phyloP scores from a whole-genome alignment of 306 rosid genomes.

The Citrullus colocynthis region DNA sequence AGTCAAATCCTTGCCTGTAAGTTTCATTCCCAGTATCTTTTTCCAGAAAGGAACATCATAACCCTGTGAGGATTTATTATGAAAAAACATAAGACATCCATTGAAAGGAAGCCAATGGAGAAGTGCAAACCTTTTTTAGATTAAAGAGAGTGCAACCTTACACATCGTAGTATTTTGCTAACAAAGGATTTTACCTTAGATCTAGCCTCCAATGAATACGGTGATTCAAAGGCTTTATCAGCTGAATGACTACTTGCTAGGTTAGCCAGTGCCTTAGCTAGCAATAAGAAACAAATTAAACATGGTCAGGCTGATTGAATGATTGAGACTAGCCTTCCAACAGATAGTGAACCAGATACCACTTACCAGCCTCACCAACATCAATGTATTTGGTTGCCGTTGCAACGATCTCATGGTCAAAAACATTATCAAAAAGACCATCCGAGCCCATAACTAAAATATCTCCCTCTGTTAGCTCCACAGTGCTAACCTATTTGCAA shows the following conservation, averaged over 20 bases:
- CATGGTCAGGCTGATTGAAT: conserved; percentile 6
- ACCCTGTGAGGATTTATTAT: conserved; percentile 38
- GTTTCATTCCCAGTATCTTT: conserved; percentile 79
- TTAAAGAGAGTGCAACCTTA: not conserved
- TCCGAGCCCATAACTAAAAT: conserved; percentile 75
- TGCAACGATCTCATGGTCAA: conserved; percentile 52
- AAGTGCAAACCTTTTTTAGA: not conserved
- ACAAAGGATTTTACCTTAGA: conserved; percentile 34
- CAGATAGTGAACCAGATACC: conserved; percentile 1
- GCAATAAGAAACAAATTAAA: conserved; percentile 21
- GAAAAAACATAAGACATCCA: not conserved
- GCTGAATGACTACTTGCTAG: conserved; percentile 64
- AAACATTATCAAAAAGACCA: conserved; percentile 73
- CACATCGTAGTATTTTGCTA: not conserved
- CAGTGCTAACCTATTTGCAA: conserved; percentile 43
- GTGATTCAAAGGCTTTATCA: conserved; percentile 75
- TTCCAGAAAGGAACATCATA: conserved; percentile 77
- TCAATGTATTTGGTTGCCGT: conserved; percentile 29
- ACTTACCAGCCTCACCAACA: conserved; percentile 67
- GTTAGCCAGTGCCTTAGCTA: conserved; percentile 90
- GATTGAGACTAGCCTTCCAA: not conserved
- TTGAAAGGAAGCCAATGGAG: not conserved
- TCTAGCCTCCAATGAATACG: conserved; percentile 79
- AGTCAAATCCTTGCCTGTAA: conserved; percentile 42
- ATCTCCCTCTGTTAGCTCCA: conserved; percentile 60